Conservation (phyloP, 805 yeast genomes). For the Candida dajiaensis region DNA sequence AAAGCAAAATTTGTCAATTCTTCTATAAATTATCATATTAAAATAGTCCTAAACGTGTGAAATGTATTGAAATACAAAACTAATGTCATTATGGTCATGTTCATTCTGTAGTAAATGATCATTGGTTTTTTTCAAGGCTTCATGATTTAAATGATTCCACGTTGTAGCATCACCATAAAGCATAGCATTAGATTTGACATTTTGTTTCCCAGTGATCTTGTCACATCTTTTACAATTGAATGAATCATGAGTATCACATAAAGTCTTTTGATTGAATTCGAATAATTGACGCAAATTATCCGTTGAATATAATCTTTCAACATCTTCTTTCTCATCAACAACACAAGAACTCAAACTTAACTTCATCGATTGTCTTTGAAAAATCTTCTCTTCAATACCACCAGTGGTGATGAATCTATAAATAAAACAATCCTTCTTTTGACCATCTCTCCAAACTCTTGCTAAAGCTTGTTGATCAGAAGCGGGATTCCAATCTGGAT, state of each 20-base stretch:
- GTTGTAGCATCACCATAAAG: conserved; percentile 95
- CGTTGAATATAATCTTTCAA: conserved; percentile 83
- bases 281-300: conserved; percentile 76
- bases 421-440: conserved; percentile 92
- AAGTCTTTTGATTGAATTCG: conserved; percentile 56
- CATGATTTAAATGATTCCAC: conserved; percentile 85
- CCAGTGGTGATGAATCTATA: conserved; percentile 94
- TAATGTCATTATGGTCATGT: conserved; percentile 56
- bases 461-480: conserved; percentile 97
- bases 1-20: too few species aligned
- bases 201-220: conserved; percentile 46
- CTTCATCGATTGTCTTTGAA: conserved; percentile 93
- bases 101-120: conserved; percentile 79
- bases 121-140: conserved; percentile 55
- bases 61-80: conserved; percentile 88
- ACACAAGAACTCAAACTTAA: conserved; percentile 91
- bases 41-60: conserved; percentile 47
- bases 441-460: conserved; percentile 98
- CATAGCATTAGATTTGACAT: conserved; percentile 72
- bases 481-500: conserved; percentile 98
- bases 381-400: conserved; percentile 92
- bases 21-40: neutral
- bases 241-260: conserved; percentile 90
- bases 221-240: conserved; percentile 82
- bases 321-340: conserved; percentile 94